phyloP scores from a whole-genome alignment of 176 grass and related monocot genomes.

The Panicum miliaceum region DNA sequence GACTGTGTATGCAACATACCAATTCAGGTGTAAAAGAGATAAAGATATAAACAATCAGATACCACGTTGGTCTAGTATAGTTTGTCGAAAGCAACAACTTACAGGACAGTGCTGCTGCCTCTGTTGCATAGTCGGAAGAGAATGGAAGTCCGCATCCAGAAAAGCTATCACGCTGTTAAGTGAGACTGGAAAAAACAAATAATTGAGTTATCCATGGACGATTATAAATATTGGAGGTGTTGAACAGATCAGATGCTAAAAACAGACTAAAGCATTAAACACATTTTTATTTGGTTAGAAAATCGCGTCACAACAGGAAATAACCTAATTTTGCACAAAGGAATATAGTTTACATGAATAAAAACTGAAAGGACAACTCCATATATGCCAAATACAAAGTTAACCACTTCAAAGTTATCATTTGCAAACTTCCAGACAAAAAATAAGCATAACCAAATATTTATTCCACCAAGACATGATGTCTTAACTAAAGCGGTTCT shows the following conservation, averaged over 20 bases:
- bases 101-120: slow-evolving; percentile 96
- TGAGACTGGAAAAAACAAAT: slow-evolving; percentile 67
- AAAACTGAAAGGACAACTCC: slow-evolving; percentile 21
- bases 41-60: slow-evolving; percentile 25
- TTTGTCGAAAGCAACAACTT: slow-evolving; percentile 45
- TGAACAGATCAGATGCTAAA: slow-evolving; percentile 16
- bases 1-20: neutral
- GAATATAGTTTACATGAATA: neutral
- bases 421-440: neutral
- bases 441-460: neutral
- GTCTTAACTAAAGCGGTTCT: slow-evolving; percentile 2
- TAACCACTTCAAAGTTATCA: neutral
- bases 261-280: slow-evolving; percentile 32
- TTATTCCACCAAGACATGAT: slow-evolving; percentile 9
- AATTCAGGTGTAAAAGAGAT: slow-evolving; percentile 9
- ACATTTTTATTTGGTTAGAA: slow-evolving; percentile 6
- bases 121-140: slow-evolving; percentile 88
- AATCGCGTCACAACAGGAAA: neutral
- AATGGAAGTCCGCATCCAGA: slow-evolving; percentile 94
- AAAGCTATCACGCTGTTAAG: slow-evolving; percentile 96
- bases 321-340: neutral
- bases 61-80: slow-evolving; percentile 13
- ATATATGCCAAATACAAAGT: slow-evolving; percentile 11
- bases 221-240: slow-evolving; percentile 30
- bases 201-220: slow-evolving; percentile 20